Evolutionary conservation across 805 yeast species (phyloP).

Genomic region (Sungouiella thailandica): DNA sequence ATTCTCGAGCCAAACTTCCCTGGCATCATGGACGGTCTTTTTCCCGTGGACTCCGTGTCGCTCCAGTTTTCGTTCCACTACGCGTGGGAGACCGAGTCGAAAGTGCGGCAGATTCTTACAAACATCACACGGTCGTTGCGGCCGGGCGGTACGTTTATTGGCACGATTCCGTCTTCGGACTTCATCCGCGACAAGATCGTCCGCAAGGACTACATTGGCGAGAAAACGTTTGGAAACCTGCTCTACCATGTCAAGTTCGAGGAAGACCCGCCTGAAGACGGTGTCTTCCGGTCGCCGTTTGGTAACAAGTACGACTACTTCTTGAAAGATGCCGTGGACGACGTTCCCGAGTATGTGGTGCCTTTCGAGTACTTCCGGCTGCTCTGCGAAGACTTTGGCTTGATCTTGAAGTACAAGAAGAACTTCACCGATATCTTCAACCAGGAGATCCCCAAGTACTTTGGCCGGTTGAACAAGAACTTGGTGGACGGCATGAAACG

Average conservation of each 20-base stretch:
- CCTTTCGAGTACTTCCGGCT: slow-evolving; percentile 86
- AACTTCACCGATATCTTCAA: slow-evolving; percentile 80
- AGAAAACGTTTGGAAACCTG: slow-evolving; percentile 76
- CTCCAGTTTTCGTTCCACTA: slow-evolving; percentile 93
- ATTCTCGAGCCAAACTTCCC: slow-evolving; percentile 59
- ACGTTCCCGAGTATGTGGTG: slow-evolving; percentile 95
- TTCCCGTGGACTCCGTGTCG: slow-evolving; percentile 85
- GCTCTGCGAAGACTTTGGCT: slow-evolving; percentile 77
- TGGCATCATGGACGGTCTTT: slow-evolving; percentile 52
- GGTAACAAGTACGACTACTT: slow-evolving; percentile 83
- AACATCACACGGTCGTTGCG: slow-evolving; percentile 74
- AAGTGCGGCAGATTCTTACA: slow-evolving; percentile 64
- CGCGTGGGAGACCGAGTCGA: slow-evolving; percentile 83
- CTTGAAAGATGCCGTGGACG: slow-evolving; percentile 88
- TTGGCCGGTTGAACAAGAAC: slow-evolving; percentile 51
- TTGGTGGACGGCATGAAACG: slow-evolving; percentile 67
- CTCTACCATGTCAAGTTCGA: slow-evolving; percentile 79
- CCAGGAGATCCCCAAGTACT: slow-evolving; percentile 69
- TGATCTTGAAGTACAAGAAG: slow-evolving; percentile 66
- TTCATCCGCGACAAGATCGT: slow-evolving; percentile 63
- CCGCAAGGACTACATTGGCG: slow-evolving; percentile 37
- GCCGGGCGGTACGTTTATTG: slow-evolving; percentile 84
- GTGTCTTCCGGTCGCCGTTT: slow-evolving; percentile 66
- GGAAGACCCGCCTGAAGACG: slow-evolving; percentile 70
- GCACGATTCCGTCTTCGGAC: slow-evolving; percentile 92